Base-by-base conservation (phyloP, 176 grass and related monocot genomes). In the Phoenix dactylifera region DNA sequence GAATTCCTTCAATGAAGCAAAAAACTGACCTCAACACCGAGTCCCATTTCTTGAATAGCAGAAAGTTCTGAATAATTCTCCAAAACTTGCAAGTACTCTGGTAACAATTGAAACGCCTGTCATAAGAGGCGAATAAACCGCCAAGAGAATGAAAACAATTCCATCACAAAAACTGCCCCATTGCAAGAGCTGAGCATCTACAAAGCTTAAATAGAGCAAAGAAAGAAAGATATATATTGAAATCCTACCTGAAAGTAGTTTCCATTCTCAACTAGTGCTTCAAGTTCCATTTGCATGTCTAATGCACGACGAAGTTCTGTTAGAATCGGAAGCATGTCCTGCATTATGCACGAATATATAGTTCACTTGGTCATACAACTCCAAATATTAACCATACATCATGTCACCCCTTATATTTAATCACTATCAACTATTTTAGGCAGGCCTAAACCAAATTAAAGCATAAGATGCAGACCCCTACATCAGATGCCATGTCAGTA, bases 31-130 rank as follows among this genome's bases (percentile, higher is more conserved):
- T 98, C 93, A 29, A 92, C 73, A 65, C 65, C 76, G 68, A 76
- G 87, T 26, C 87, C 87, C 93, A 98, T 86, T 75, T 98, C 93
- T 83, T 98, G 87, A 51, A 92, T 52, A 73, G 76, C 73, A 79
- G 76, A 80, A 74, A 98, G 84, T 52, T 83, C 68, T 79, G 93
- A 80, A 78, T 92, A 98, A 82, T 88, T 98, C 62, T 98, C 93
- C 82, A 98, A 86, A 68, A 98, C 57, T 92, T 98, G 93, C 76
- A 98, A 83, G 83, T 83, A 98, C 54, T 98, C 93, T 10, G 87
- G 93, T 74, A 98, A 86, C 52, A 98, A 87, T 52, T 82, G 84
- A 80, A 98, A 98, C 55, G 93, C 93, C 93, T 98, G 63, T 44
- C 35, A 44, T 65, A 74, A 77, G 53, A 69, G 76, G 55, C 16